Base-by-base conservation (phyloP, 75 land plant genomes). In the Pinus albicaulis region DNA sequence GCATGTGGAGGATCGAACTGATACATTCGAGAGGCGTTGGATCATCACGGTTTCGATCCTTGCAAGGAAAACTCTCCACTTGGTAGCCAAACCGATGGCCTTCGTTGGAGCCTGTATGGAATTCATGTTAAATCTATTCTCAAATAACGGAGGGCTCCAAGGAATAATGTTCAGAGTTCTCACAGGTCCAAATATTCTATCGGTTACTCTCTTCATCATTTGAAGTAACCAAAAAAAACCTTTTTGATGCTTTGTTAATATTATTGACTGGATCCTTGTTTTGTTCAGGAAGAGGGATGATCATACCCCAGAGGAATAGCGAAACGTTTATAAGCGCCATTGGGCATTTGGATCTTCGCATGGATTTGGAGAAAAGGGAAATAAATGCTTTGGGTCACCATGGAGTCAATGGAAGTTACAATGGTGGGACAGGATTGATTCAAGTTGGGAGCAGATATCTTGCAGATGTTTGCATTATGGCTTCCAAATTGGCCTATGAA, bases 1-100 rank as follows among this genome's bases (percentile, higher is more conserved):
- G 13, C 65, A 52, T 53, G 13, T 38, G 12, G 55, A n/a, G 19
- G 57, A 23, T 26, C 41, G 48, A 6, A 8, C 0, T 44, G 48
- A 44, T 7, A 44, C 79, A 23, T n/a, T n/a, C n/a, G n/a, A n/a
- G n/a, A n/a, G n/a, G n/a, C n/a, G n/a, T n/a, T n/a, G n/a, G n/a
- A n/a, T n/a, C n/a, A n/a, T n/a, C n/a, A n/a, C n/a, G n/a, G 78
- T 88, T 1, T 88, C 91, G 31, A 75, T 88, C 41, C 52, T 93
- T 15, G 60, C 73, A 0, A 28, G 85, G n/a, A 77, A 79, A 74
- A 41, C 88, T 57, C 72, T 93, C 56, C 78, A 55, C 25, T 20
- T 73, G 20, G 23, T 86, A 26, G 74, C 85, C 52, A 79, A 84
- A 68, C 87, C 89, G 20, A 41, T 90, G 81, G 74, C 78, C 70